These are phyloP conservation scores for Penicillium polonicum DNA, from an alignment of 2,329 filamentous ascomycete species.

Conservation along the genomic window DNA sequence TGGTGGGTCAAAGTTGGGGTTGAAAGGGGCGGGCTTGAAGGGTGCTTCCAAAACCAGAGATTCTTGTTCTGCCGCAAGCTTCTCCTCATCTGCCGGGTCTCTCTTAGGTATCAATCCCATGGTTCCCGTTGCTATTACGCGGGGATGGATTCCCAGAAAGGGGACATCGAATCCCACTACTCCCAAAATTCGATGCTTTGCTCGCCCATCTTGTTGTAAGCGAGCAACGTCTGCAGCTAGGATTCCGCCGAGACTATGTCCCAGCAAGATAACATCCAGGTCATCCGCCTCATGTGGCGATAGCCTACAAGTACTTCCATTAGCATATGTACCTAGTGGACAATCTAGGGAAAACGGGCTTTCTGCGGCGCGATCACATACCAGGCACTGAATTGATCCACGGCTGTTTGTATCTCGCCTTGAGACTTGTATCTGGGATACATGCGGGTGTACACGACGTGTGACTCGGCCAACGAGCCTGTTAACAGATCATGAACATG, in stretches of 20 bases:
- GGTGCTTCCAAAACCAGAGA: slow-evolving; percentile 20
- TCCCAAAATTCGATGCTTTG: slow-evolving; percentile 73
- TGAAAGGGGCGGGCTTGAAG: slow-evolving; percentile 24
- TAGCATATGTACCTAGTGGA: neutral
- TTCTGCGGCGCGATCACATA: slow-evolving; percentile 32
- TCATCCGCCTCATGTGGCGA: slow-evolving; percentile 69
- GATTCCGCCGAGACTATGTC: slow-evolving; percentile 88
- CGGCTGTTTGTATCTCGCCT: slow-evolving; percentile 59
- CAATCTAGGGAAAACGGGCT: neutral
- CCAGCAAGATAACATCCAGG: slow-evolving; percentile 78
- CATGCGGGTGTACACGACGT: slow-evolving; percentile 78
- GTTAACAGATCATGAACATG: slow-evolving; percentile 77
- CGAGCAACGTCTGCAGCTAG: slow-evolving; percentile 76
- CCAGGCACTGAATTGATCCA: slow-evolving; percentile 81
- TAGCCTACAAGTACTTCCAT: slow-evolving; percentile 51
- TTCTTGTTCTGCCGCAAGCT: slow-evolving; percentile 19
- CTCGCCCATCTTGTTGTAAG: slow-evolving; percentile 38
- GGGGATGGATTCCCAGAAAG: slow-evolving; percentile 83
- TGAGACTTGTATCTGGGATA: slow-evolving; percentile 46
- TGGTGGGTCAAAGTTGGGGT: slow-evolving; percentile 70
- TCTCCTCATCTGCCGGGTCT: slow-evolving; percentile 18
- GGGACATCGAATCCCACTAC: slow-evolving; percentile 82
- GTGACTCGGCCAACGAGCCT: slow-evolving; percentile 65
- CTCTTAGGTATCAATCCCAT: slow-evolving; percentile 65
- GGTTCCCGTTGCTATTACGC: slow-evolving; percentile 78